Percentiles rank a stretch among this genome's conserved stretches.
Conservation (phyloP, 2,329 filamentous ascomycete genomes). For the Myrmaecium sp. region DNA sequence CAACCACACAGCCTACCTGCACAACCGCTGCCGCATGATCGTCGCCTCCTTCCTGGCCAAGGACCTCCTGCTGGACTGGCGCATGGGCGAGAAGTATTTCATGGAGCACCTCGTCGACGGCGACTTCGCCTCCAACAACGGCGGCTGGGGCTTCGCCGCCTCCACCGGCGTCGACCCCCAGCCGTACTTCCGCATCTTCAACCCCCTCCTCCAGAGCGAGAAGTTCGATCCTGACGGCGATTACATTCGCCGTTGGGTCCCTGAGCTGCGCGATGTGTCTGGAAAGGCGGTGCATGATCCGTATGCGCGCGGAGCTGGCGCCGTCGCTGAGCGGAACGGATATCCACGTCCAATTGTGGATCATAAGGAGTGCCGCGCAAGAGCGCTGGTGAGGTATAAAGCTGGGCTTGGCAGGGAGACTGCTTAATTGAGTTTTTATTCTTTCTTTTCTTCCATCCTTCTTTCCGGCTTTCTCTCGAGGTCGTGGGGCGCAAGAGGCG, state of each 20-base stretch:
- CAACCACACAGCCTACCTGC: constrained; percentile 54
- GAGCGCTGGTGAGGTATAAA: constrained; percentile 56
- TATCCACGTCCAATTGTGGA: constrained; percentile 64
- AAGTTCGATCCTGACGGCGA: constrained; percentile 65
- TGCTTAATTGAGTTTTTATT: constrained; percentile 11
- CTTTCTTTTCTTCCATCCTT: no score
- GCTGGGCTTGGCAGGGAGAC: constrained; percentile 37
- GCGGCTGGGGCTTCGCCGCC: constrained; percentile 49
- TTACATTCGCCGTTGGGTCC: constrained; percentile 72
- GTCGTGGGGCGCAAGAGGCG: no score
- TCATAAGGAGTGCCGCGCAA: constrained; percentile 51
- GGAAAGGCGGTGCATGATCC: constrained; percentile 67
- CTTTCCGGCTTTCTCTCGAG: no score
- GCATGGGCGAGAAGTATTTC: constrained; percentile 64
- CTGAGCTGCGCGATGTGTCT: constrained; percentile 48
- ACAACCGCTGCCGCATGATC: constrained; percentile 74
- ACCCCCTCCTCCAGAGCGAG: constrained; percentile 68
- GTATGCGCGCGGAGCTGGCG: constrained; percentile 46
- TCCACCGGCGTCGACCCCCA: constrained; percentile 66
- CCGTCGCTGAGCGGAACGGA: constrained; percentile 43
- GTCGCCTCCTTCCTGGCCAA: constrained; percentile 67
- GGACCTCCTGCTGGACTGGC: constrained; percentile 69
- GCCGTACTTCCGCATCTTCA: constrained; percentile 84
- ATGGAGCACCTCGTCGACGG: constrained; percentile 69
- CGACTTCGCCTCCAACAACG: constrained; percentile 65